Base-by-base conservation (phyloP, 140 eudicot genomes). In the Flaveria floridana region DNA sequence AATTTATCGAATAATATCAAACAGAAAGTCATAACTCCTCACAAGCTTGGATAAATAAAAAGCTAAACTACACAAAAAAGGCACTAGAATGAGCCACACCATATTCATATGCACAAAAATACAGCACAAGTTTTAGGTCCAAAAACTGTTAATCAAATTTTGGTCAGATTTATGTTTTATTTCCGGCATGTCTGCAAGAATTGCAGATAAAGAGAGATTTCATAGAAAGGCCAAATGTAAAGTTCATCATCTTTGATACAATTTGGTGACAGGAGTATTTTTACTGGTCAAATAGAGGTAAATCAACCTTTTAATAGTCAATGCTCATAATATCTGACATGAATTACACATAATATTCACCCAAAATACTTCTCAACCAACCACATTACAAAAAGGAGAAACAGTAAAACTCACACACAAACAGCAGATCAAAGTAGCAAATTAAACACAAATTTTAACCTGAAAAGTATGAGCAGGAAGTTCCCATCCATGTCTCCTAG, bases 381-480 rank as follows among this genome's bases (percentile, higher is more conserved):
- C 71, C 64, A 70, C 81, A 70, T 78, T 78, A 71, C 64, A 53
- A 53, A 64, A 53, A 21, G 25, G 25, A 34, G 8, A 34, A 34
- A 34, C 7, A 39, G 11, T 9, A 1, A 37, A 20, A 39, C 19
- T 13, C 70, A 42, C 48, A 25, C 42, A 52, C 71, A 71, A 26
- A 46, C 25, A 46, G 4, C 30, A 61, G 69, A 67, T 68, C 70
- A n/a, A 77, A 68, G 62, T 39, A 56, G 74, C 68, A 55, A 76
- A 53, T 37, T 53, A 76, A 76, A 41, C 59, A 76, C 51, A 58
- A 44, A 25, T 4, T 10, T 3, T 16, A 61, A 89, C 96, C 96
- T 89, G 96, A 62, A 89, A 87, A 3, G 90, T 80, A 79, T 89
- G 96, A 85, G 90, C 93, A 81, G 96, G 96, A 2, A 89, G 87